Percentiles rank a stretch among this genome's conserved stretches.
These are phyloP conservation scores for Dipteronia sinensis DNA, from an alignment of 345 rosid genomes.

Conservation along the genomic window DNA sequence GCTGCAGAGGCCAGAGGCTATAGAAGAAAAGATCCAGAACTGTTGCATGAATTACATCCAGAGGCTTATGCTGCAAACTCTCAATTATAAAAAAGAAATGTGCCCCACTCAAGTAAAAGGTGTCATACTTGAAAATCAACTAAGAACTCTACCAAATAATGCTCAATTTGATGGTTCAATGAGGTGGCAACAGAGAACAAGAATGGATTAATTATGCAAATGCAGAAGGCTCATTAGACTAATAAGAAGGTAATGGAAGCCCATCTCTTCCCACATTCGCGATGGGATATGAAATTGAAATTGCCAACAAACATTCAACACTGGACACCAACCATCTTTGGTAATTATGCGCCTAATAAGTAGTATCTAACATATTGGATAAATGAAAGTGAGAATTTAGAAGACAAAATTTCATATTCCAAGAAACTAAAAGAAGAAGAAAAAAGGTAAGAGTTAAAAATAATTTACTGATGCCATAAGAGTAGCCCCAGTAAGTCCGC, in stretches of 20 bases:
- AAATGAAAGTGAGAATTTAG: neutral
- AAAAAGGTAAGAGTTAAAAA: neutral
- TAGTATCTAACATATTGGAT: too few relatives aligned
- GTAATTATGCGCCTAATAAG: too few relatives aligned
- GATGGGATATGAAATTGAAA: neutral
- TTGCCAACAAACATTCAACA: neutral
- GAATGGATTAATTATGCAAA: neutral
- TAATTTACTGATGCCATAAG: conserved; percentile 69
- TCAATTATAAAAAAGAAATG: too few relatives aligned
- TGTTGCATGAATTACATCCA: too few relatives aligned
- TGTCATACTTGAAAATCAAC: neutral
- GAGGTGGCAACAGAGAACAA: neutral
- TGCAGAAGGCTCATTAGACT: neutral
- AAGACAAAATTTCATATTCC: neutral
- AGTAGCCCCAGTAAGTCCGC: conserved; percentile 75
- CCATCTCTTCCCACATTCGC: too few relatives aligned
- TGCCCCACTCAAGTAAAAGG: too few relatives aligned
- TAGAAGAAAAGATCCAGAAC: too few relatives aligned
- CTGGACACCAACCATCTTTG: too few relatives aligned
- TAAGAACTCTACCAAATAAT: neutral
- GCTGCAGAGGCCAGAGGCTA: neutral
- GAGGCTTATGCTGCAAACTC: neutral
- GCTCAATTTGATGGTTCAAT: neutral
- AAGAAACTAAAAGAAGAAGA: neutral
- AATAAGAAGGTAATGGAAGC: too few relatives aligned